Base-by-base conservation (phyloP, 1,284 basidiomycete genomes). In the Sutorius eximius region DNA sequence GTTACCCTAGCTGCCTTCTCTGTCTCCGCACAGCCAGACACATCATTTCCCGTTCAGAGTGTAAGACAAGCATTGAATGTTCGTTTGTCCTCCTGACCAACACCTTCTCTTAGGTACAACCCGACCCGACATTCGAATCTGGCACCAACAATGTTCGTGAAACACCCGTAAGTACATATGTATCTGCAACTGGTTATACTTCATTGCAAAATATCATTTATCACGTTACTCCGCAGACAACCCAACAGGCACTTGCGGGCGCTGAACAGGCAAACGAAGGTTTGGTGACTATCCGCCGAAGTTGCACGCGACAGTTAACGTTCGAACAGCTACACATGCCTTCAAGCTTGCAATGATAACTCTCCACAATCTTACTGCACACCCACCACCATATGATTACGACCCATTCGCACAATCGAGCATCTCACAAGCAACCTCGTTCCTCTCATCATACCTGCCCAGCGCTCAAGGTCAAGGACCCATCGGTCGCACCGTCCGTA, bases 381-480 rank as follows among this genome's bases (percentile, higher is more conserved):
- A 82, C 56, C 80, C 83, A 13, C 76, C 79, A 32, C 71, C 77
- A 45, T 79, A 82, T 53, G 77, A 79, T 7, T 80, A 81, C 44
- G 81, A 85, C 45, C 74, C 82, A 2, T 73, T 74, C 22, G 61
- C 69, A 27, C 72, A 75, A 40, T 53, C 65, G 9, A 60, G 55
- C 30, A 70, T 69, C 50, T 69, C 73, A 13, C 76, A 76, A 46
- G 66, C 78, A 4, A 77, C 75, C 51, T 82, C 84, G 13, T 71
- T 88, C 42, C 71, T 89, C 27, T 82, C 83, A 4, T 80, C 82
- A 0, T 76, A 88, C 53, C 74, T 89, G 12, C 85, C 86, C 0
- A 84, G 80, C 61, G 73, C 82, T 16, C 87, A 89, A 64, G 85
- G 86, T 0, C 86, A 85, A 65, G 86, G 87, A 0, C 89, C 87